Conservation (phyloP, 371 early-diverging fungal genomes). For the Coemansia sp. region DNA sequence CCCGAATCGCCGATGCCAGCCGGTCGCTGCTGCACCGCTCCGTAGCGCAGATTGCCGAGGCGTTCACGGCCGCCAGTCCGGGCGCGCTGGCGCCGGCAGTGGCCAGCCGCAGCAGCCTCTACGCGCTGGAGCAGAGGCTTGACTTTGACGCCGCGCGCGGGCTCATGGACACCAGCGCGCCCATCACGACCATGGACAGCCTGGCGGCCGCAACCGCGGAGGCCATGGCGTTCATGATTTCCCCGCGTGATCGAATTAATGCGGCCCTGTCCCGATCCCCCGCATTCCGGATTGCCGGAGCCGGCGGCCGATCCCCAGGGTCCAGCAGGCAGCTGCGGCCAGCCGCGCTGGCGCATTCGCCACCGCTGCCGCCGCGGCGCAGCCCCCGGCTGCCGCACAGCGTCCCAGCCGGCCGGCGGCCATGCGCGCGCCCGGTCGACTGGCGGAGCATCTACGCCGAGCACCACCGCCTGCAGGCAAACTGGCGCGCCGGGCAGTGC, state of each 20-base stretch:
- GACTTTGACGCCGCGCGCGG: background rate
- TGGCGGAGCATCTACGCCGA: slow-evolving; percentile 70
- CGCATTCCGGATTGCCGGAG: background rate
- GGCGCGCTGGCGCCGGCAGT: slow-evolving; percentile 9
- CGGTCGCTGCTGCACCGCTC: slow-evolving; percentile 20
- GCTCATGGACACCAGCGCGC: background rate
- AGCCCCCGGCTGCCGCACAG: background rate
- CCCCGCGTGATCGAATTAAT: background rate
- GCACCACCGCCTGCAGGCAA: slow-evolving; percentile 57
- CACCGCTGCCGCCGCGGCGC: background rate
- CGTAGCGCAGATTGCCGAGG: slow-evolving; percentile 18
- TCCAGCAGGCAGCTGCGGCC: background rate
- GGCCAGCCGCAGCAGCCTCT: background rate
- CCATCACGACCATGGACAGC: background rate
- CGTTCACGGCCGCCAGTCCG: slow-evolving; percentile 2
- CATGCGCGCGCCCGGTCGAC: slow-evolving; percentile 48
- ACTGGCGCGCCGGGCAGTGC: slow-evolving; percentile 70
- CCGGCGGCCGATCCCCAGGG: background rate
- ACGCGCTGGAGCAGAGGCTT: background rate
- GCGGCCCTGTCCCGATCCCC: background rate
- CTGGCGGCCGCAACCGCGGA: slow-evolving; percentile 12
- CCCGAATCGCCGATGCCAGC: slow-evolving; percentile 4
- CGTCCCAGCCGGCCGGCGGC: background rate
- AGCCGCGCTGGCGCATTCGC: background rate
- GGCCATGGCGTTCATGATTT: background rate